Evolutionary conservation across 2,329 filamentous ascomycete species (phyloP), one percentile per base, ranked within the genome.

Genomic region (Aspergillus jensenii): DNA sequence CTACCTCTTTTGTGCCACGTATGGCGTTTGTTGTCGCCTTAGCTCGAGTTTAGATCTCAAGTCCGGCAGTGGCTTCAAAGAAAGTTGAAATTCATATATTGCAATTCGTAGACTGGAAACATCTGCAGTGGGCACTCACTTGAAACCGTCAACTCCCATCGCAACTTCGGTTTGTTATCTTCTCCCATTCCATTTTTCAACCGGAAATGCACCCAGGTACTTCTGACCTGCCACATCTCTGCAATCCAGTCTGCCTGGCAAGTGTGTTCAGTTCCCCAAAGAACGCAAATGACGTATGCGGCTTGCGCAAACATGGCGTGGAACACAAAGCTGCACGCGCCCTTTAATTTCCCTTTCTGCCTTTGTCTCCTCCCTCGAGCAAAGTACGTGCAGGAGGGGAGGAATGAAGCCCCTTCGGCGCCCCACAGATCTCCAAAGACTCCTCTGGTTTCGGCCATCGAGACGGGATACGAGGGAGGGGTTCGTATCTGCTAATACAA

Each of bases 41-140:
- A 62, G 59, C 61, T 66, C 55, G 61, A 63, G 57, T 66, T 64
- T 66, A 66, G 64, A 66, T 64, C 61, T 66, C 45, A 61, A 62
- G 58, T 61, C 63, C 58, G 57, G 61, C 62, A 60, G 61, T 63
- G 62, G 62, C 57, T 59, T 57, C 55, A 55, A 66, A 65, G 61
- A 64, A 66, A 61, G 55, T 63, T 62, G 59, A 61, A 66, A 63
- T 60, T 62, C 56, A 58, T 54, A 48, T 7, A 23, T 49, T 17
- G 35, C 23, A 25, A 48, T 39, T 25, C 15, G 49, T 48, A 52
- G 37, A 31, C 27, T 25, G 23, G 23, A 25, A 25, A 7, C 23
- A 25, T 25, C 23, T 25, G 6, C 6, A 31, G 9, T 21, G 8
- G 11, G 27, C 27, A 31, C 27, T 31, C 27, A 31, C 27, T 11